These are phyloP conservation scores for Gillenia trifoliata DNA, from an alignment of 306 rosid genomes.

Conservation along the genomic window DNA sequence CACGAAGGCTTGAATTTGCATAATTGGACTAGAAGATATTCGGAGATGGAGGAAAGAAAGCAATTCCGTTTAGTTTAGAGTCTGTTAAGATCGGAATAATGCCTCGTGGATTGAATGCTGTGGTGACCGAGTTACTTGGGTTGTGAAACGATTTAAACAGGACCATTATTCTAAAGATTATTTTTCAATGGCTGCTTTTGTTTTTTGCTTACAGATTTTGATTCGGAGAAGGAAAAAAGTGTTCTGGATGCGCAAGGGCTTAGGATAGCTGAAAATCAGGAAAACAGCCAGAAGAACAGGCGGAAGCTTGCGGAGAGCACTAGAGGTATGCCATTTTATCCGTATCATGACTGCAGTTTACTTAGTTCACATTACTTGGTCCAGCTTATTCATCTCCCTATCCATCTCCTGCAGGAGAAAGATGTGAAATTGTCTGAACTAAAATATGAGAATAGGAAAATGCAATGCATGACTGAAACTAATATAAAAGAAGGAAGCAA, in stretches of 20 bases:
- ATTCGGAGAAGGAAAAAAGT: constrained; percentile 86
- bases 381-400: too few relatives aligned
- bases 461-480: too few relatives aligned
- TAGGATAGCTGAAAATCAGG: constrained; percentile 91
- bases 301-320: constrained; percentile 98
- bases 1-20: background rate
- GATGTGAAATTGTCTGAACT: too few relatives aligned
- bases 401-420: too few relatives aligned
- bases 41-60: background rate
- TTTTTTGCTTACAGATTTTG: constrained; percentile 55
- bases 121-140: background rate
- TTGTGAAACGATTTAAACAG: background rate
- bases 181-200: background rate
- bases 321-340: constrained; percentile 47
- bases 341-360: background rate
- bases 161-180: background rate
- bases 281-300: constrained; percentile 92
- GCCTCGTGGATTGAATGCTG: background rate
- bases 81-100: background rate
- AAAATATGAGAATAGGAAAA: too few relatives aligned
- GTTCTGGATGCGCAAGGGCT: constrained; percentile 93
- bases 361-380: background rate
- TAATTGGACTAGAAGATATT: background rate
- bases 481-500: too few relatives aligned
- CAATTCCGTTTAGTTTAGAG: background rate